Base-by-base conservation (phyloP, 1,284 basidiomycete species). In the Gymnopus androsaceus region DNA sequence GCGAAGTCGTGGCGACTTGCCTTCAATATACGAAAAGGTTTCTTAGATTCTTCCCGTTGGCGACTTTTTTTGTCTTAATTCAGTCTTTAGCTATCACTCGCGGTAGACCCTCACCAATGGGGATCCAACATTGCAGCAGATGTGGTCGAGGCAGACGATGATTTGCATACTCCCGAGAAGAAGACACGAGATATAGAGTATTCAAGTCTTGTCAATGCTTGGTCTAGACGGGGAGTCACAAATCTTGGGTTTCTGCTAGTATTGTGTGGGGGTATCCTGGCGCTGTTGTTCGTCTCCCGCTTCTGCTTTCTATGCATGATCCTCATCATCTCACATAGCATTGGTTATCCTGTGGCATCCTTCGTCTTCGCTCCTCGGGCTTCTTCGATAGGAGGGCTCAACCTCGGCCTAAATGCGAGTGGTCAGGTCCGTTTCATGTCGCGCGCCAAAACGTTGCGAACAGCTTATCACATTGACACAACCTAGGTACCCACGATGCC, bases 381-480 rank as follows among this genome's bases (percentile, higher is more conserved):
- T 31, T 71, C 73, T 14, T 75, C 64, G 33, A 61, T 70, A 12
- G 77, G 77, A 34, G 82, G 75, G 2, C 84, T 79, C 65, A 85
- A 85, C 62, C 64, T 87, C 33, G 85, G 85, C 23, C 81, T 71
- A n/a, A 87, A 87, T 61, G 77, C 75, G 4, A 56, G 58, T 45
- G 40, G 61, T 19, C 56, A 59, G 58, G 54, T 63, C 12, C 23
- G 55, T 37, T 23, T 17, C 41, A 25, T 33, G 11, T 23, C 30
- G 3, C 31, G 11, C 14, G 4, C 15, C 15, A 21, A 28, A 23
- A 15, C 21, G 36, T 33, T 47, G 31, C 19, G 3, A 27, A 36
- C 17, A 33, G 34, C 33, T 51, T 63, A 30, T 55, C 49, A 15
- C 5, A 41, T 45, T 34, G 15, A 17, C 51, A 36, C 11, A 15